These are phyloP conservation scores for Trichoderma breve DNA, from an alignment of 2,329 filamentous ascomycete species.

Conservation along the genomic window DNA sequence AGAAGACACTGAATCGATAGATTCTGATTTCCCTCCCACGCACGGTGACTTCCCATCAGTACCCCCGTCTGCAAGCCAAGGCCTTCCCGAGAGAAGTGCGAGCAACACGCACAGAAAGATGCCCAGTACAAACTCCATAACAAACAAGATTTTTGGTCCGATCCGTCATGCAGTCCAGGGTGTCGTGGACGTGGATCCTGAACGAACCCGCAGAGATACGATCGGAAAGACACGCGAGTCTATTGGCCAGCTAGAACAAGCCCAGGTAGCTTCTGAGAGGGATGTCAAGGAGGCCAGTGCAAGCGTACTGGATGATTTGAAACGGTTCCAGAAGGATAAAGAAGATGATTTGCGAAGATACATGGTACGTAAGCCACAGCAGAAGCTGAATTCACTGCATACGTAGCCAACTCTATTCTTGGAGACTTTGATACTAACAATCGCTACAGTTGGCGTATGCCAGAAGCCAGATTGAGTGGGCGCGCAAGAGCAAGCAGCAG, in stretches of 20 bases:
- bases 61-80: conserved; percentile 73
- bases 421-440: conserved; percentile 2
- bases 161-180: conserved; percentile 95
- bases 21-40: conserved; percentile 92
- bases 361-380: conserved; percentile 71
- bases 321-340: conserved; percentile 91
- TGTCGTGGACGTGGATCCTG: conserved; percentile 93
- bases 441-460: conserved; percentile 76
- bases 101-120: conserved; percentile 68
- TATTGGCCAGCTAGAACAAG: conserved; percentile 83
- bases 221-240: conserved; percentile 95
- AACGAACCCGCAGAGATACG: conserved; percentile 84
- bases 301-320: conserved; percentile 84
- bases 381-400: not conserved
- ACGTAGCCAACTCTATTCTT: not conserved
- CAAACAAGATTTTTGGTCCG: conserved; percentile 89
- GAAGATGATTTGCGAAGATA: conserved; percentile 91
- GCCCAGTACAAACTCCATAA: conserved; percentile 84
- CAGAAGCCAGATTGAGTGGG: conserved; percentile 91
- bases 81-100: conserved; percentile 56
- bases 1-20: conserved; percentile 85
- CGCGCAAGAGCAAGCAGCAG: conserved; percentile 80
- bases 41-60: conserved; percentile 66
- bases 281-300: conserved; percentile 91
- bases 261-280: conserved; percentile 79